Percentiles rank a stretch among this genome's conserved stretches.
Evolutionary conservation across 257 asterid species (phyloP).

Genomic region (Scutellaria baicalensis): DNA sequence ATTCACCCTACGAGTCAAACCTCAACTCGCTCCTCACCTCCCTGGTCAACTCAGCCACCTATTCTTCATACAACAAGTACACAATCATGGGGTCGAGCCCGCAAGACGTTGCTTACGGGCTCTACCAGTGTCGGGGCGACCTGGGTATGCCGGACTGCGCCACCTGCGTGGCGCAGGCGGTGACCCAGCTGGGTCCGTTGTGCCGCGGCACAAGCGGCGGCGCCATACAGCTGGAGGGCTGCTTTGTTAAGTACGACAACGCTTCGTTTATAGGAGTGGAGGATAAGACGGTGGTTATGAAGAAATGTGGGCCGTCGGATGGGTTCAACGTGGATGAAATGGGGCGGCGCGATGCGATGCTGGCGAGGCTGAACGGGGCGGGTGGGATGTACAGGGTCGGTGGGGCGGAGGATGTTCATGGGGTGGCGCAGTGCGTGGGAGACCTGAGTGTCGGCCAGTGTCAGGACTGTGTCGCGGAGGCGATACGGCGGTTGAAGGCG

Average conservation of each 20-base stretch:
- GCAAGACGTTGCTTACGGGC: conserved; percentile 54
- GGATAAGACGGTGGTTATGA: conserved; percentile 75
- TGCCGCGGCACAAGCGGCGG: conserved; percentile 75
- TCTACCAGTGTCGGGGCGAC: conserved; percentile 91
- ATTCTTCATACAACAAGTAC: conserved; percentile 82
- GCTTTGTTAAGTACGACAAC: conserved; percentile 79
- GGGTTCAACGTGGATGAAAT: conserved; percentile 42
- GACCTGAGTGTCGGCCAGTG: conserved; percentile 74
- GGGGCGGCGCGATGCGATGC: conserved; percentile 64
- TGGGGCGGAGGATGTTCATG: conserved; percentile 61
- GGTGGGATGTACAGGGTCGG: conserved; percentile 69
- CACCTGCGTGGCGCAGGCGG: conserved; percentile 68
- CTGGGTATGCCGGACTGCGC: conserved; percentile 92
- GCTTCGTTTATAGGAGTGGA: conserved; percentile 58
- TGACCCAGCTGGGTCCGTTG: conserved; percentile 40
- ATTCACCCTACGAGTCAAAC: conserved; percentile 63
- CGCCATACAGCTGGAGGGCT: conserved; percentile 72
- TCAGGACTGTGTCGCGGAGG: conserved; percentile 80
- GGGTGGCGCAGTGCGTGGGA: conserved; percentile 93
- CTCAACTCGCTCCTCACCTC: conserved; percentile 79
- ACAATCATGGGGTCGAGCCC: conserved; percentile 55
- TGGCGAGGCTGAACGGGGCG: conserved; percentile 51
- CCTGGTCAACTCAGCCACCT: conserved; percentile 87
- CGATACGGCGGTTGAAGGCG: conserved; percentile 59
- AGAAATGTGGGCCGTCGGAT: conserved; percentile 84